Base-by-base conservation (phyloP, 2,329 filamentous ascomycete species). In the Cladosporium sp. region DNA sequence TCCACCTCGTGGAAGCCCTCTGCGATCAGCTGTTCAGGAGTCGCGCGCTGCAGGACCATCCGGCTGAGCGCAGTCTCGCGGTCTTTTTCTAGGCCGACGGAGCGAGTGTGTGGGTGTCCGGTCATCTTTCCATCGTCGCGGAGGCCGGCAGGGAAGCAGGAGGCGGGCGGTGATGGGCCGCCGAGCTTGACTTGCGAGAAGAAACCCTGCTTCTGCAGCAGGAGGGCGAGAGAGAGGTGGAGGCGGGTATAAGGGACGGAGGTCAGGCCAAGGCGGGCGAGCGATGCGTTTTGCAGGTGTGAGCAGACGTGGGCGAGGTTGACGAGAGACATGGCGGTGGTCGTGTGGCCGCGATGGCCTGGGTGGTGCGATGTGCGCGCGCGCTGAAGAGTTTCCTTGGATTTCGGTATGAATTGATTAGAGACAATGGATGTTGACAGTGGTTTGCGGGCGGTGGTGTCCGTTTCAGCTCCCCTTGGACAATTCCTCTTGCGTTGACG, bases 211-310 rank as follows among this genome's bases (percentile, higher is more conserved):
- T 91, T 89, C 80, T 96, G 92, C 54, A 97, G 85, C 44, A 91
- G 90, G 24, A 95, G 85, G 61, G 88, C 85, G 18, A 97, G 83
- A 54, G 82, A 83, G 68, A 96, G 88, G 82, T 95, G 93, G 77
- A 93, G 87, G 71, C 93, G 93, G 59, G 87, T 89, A 81, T 90
- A 89, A 55, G 90, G 88, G 69, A 97, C 86, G 8, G 92, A 96
- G 36, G 93, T 97, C 60, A 96, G 84, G 71, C 90, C 91, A 0
- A 97, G 87, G 1, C 90, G 88, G n/a, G 91, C 92, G 74, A 88
- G 88, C 65, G 90, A 90, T 71, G 91, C 92, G 83, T 97, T 97
- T 79, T 95, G 92, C 66, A 97, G 85, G 82, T 97, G 93, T 71
- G 92, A 93, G 85, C 92, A 96, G 80, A 93, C 88, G 83, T 94